Percentiles rank a stretch among this genome's conserved stretches.
Evolutionary conservation across 495 filamentous ascomycete genomes (phyloP).

Genomic region (Aspergillus conjunctus): DNA sequence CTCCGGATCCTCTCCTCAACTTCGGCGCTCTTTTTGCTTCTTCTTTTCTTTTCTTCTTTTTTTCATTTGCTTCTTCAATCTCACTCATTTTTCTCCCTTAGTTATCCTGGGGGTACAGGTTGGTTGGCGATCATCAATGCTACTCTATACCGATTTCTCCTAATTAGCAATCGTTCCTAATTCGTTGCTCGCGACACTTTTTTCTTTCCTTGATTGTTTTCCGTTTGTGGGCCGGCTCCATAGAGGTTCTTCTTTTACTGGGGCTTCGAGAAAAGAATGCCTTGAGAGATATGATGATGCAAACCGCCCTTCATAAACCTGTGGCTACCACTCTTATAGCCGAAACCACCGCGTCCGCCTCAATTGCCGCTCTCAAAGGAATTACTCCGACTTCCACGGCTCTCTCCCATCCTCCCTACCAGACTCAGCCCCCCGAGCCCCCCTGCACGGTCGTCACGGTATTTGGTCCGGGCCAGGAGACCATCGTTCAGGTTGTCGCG

Average conservation of each 20-base stretch:
- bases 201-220: neutral
- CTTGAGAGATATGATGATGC: slow-evolving; percentile 47
- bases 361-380: slow-evolving; percentile 19
- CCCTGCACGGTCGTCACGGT: slow-evolving; percentile 56
- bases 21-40: neutral
- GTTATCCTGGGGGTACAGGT: neutral
- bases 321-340: slow-evolving; percentile 42
- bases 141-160: slow-evolving; percentile 14
- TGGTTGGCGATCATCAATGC: slow-evolving; percentile 21
- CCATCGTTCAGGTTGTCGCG: slow-evolving; percentile 66
- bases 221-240: slow-evolving; percentile 3
- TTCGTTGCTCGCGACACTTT: neutral
- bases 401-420: slow-evolving; percentile 16
- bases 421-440: slow-evolving; percentile 21
- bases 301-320: slow-evolving; percentile 41
- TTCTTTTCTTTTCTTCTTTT: slow-evolving; percentile 7
- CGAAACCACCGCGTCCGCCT: slow-evolving; percentile 22
- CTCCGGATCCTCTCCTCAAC: neutral
- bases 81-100: neutral
- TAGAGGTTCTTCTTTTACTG: neutral
- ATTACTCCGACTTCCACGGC: slow-evolving; percentile 7
- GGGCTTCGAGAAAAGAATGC: slow-evolving; percentile 20
- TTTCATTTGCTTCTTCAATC: slow-evolving; percentile 4
- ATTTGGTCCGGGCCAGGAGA: slow-evolving; percentile 61
- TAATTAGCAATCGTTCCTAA: slow-evolving; percentile 15